phyloP scores from a whole-genome alignment of 441 rosid species.

The Euphorbia schlechtendalii region DNA sequence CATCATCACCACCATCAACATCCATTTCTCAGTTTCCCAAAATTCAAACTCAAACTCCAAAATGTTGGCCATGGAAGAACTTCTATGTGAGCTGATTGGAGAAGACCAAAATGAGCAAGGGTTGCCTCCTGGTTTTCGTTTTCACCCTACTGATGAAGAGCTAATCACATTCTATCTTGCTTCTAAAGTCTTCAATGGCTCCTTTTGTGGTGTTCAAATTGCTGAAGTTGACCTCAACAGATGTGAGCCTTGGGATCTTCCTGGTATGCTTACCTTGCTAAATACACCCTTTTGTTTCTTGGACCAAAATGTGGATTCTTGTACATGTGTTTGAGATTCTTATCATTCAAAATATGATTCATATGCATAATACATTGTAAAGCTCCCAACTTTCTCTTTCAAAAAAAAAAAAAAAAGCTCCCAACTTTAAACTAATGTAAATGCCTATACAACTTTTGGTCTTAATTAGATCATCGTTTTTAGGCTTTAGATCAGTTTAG shows the following conservation, averaged over 20 bases:
- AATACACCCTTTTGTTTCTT: not conserved
- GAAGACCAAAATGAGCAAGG: constrained; percentile 61
- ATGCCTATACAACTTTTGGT: too few species aligned
- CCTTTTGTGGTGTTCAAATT: constrained; percentile 61
- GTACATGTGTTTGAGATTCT: not conserved
- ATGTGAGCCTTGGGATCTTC: constrained; percentile 98
- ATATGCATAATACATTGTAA: too few species aligned
- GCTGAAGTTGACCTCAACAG: constrained; percentile 89
- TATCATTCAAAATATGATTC: too few species aligned
- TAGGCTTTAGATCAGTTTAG: too few species aligned
- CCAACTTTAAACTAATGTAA: too few species aligned
- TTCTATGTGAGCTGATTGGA: constrained; percentile 51
- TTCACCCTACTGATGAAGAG: constrained; percentile 96
- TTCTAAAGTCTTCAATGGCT: constrained; percentile 75
- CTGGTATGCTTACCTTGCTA: constrained; percentile 36
- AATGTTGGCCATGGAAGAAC: constrained; percentile 59
- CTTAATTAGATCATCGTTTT: too few species aligned
- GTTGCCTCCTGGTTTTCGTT: constrained; percentile 89
- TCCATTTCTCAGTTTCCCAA: not conserved
- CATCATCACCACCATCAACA: too few species aligned
- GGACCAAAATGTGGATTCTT: not conserved
- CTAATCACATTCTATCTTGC: constrained; percentile 85
- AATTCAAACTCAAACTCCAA: not conserved
- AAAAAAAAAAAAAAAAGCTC: too few species aligned
- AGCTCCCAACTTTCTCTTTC: too few species aligned